Evolutionary conservation across 2,329 filamentous ascomycete species (phyloP), one percentile per base, ranked within the genome.

Genomic region (Fusarium pininemorale): DNA sequence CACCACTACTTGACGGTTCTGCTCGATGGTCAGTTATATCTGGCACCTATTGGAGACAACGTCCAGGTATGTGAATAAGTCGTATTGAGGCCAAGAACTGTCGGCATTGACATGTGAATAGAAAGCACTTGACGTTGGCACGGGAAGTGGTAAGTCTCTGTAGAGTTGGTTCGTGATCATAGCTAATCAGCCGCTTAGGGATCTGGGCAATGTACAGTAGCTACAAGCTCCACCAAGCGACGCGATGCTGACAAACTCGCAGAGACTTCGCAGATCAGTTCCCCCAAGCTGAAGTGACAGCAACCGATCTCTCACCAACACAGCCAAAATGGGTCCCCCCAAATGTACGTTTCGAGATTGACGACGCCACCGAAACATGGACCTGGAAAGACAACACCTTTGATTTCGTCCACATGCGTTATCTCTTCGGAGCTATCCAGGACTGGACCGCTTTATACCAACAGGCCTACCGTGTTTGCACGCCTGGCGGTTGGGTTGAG

Each of bases 321-420:
- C 69, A 72, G 3, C 69, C 69, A 2, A 57, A 72, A 24, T 72
- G 69, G 69, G 63, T 72, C 0, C 69, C 69, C 3, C 69, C 69
- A 4, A 72, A 72, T 7, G 56, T 70, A 0, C 69, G 69, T 7
- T 72, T 72, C 18, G 69, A 72, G 12, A 72, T 72, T 2, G 69
- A 72, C 3, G 68, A 72, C 5, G 69, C 69, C 24, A 70, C 64
- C 14, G 18, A 63, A 10, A 41, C 22, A 5, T 72, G 69, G 69
- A 72, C 69, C 11, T 72, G 69, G 69, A 58, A 47, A 0, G 48
- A 47, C 6, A 38, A 64, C 6, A 22, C 45, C 2, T 72, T 72
- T 8, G 58, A 72, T 26, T 72, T 72, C 24, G 15, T 72, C 15
- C 69, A 72, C 7, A 72, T 72, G 18, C 68, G 69, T 11, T 72